Conservation (phyloP, 441 rosid species). For the Arabidopsis hybrid region DNA sequence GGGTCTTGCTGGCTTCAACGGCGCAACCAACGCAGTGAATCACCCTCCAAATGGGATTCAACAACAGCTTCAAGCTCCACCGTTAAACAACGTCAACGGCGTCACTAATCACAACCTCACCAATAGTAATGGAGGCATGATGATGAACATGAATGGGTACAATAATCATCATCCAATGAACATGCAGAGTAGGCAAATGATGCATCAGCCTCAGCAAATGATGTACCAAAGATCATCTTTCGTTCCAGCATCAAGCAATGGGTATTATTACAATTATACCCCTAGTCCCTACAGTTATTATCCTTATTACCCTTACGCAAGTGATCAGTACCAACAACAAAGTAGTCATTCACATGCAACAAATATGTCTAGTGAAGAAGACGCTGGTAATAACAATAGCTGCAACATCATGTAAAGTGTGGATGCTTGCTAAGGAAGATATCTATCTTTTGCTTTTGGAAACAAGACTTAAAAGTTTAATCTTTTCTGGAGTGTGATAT, state of each 20-base stretch:
- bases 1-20: conserved; percentile 56
- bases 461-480: background rate
- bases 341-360: conserved; percentile 18
- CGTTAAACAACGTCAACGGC: conserved; percentile 49
- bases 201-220: conserved; percentile 73
- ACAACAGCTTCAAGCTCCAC: conserved; percentile 50
- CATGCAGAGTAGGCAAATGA: conserved; percentile 55
- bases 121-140: conserved; percentile 43
- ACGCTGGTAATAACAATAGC: conserved; percentile 29
- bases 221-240: conserved; percentile 74
- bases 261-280: conserved; percentile 58
- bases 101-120: conserved; percentile 42
- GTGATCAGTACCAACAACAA: conserved; percentile 12
- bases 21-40: conserved; percentile 37
- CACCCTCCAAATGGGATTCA: conserved; percentile 39
- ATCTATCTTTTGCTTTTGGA: conserved; percentile 2
- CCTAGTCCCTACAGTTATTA: conserved; percentile 50
- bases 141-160: conserved; percentile 57
- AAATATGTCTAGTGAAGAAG: conserved; percentile 34
- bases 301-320: conserved; percentile 47
- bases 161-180: conserved; percentile 37
- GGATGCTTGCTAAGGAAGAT: conserved; percentile 29
- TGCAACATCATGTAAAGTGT: conserved; percentile 39
- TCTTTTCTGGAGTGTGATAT: conserved; percentile 22
- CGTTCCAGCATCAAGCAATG: conserved; percentile 61